phyloP scores from a whole-genome alignment of 2,329 filamentous ascomycete species.

The Ceratocystis colombiana region DNA sequence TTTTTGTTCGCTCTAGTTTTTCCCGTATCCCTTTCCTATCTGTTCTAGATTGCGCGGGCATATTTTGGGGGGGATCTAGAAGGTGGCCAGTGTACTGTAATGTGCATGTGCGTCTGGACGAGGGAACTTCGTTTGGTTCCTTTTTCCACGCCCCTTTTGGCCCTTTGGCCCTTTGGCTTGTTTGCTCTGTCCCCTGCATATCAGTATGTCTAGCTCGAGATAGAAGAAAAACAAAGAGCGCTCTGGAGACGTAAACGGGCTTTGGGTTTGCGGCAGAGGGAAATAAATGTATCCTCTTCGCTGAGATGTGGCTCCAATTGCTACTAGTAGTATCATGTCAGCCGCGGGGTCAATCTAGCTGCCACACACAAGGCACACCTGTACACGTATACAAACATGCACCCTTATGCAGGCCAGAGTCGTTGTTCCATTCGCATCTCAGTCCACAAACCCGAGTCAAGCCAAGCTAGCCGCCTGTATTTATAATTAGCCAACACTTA shows the following conservation, averaged over 20 bases:
- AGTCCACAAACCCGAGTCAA: too few species aligned
- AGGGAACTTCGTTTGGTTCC: neutral
- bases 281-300: neutral
- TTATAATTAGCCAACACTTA: too few species aligned
- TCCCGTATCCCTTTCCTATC: neutral
- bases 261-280: neutral
- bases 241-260: neutral
- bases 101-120: neutral
- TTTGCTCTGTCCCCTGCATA: neutral
- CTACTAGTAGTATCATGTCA: neutral
- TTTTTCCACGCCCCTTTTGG: neutral
- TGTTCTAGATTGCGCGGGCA: neutral
- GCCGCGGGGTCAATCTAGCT: too few species aligned
- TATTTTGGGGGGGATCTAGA: neutral
- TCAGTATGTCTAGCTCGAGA: neutral
- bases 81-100: neutral
- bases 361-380: neutral
- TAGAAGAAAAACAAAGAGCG: neutral
- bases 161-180: conserved; percentile 1
- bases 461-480: too few species aligned
- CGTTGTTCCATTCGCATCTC: too few species aligned
- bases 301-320: neutral
- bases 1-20: neutral
- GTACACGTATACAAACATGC: neutral
- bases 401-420: too few species aligned